Base-by-base conservation (phyloP, 768 basidiomycete species). In the Tricholomella constricta region DNA sequence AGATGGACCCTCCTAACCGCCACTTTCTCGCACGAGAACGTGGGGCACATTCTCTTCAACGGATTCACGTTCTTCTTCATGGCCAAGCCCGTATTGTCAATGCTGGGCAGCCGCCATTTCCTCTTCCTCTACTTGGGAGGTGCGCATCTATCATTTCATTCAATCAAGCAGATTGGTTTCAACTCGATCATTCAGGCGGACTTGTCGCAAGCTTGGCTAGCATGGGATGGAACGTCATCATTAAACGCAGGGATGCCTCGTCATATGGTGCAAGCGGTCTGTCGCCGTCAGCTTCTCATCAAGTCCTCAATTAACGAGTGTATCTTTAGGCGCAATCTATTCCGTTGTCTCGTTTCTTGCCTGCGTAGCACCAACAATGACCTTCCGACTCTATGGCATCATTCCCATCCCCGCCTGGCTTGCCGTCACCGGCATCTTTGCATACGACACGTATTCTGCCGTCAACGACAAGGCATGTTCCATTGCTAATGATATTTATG, bases 391-490 rank as follows among this genome's bases (percentile, higher is more conserved):
- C 37, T 94, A 89, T 67, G 88, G 83, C 29, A 81, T 92, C 59
- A 71, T 92, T 22, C 91, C 91, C 22, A 74, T 89, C 52, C 90
- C 91, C 0, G 90, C 90, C 0, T 94, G 89, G 88, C 74, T 79
- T 2, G 80, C 80, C 43, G 86, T 91, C 0, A 69, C 80, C 0
- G 90, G 86, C 5, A 67, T 93, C 40, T 84, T 89, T 60, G 65
- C 74, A 10, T 86, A 79, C 56, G 88, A 91, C 59, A 62, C 76
- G 1, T 85, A 78, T 54, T 74, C 69, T 36, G 74, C 79, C 12
- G 44, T 76, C 15, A 62, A 66, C 25, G 66, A 75, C 51, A 73
- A 69, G 61, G 78, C 77, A 49, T 51, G 75, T n/a, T n/a, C n/a
- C n/a, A n/a, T n/a, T n/a, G n/a, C n/a, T n/a, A n/a, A n/a, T n/a